Base-by-base conservation (phyloP, 2,329 filamentous ascomycete genomes). In the Fusarium sublunatum region DNA sequence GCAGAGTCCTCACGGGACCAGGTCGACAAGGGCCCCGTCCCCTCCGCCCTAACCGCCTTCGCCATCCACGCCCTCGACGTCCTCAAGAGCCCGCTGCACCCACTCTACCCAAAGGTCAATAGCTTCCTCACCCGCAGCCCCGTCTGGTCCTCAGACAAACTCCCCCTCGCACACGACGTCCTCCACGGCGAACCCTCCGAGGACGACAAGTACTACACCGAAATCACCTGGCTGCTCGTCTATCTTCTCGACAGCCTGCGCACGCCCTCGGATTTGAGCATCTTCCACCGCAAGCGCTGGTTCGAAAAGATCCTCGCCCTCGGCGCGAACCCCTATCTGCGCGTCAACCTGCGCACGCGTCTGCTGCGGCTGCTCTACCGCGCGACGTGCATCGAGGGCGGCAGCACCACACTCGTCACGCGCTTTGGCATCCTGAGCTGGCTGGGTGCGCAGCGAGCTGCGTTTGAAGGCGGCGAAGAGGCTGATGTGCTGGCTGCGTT, bases 41-140 rank as follows among this genome's bases (percentile, higher is more conserved):
- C 93, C 0, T 92, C 89, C 58, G 82, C 92, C 11, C 87, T 92
- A 6, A 85, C 88, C n/a, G 86, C 90, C 10, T 95, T 97, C 69
- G 89, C 92, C 7, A 83, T 85, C 42, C 86, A 87, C 64, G 87
- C 88, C 2, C 81, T 96, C 7, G 79, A 84, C 2, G 86, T 96
- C 13, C 78, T 96, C 41, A 84, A 83, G 22, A 88, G 92, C 60
- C 94, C 94, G 0, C 82, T 92, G 13, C 92, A 96, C 72, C 86
- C 86, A 58, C 84, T 97, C 34, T 98, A 97, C 74, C 86, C 88
- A 55, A 97, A 97, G 73, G 80, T 95, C 76, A 97, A 96, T 78
- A 82, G 83, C 6, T 97, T 93, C 74, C 84, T 98, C 32, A 91
- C 91, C 22, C 88, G 88, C 47, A 86, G 88, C 0, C 93, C 94